Percentiles rank a stretch among this genome's conserved stretches.
phyloP scores from a whole-genome alignment of 345 rosid species.

The Melastoma malabathricum region DNA sequence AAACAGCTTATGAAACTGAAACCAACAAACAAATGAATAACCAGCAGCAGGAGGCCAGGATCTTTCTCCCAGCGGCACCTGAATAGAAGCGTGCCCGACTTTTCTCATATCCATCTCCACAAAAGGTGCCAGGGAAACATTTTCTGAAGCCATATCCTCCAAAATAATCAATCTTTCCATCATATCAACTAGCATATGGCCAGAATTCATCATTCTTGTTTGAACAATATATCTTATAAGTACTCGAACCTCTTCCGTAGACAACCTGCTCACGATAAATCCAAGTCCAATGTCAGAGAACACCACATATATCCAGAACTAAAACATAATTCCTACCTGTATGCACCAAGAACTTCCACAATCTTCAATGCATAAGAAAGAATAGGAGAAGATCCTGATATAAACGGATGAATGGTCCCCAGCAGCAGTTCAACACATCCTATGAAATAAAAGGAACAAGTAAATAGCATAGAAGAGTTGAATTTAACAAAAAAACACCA shows the following conservation, averaged over 20 bases:
- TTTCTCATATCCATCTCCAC: constrained; percentile 95
- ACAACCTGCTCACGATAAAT: constrained; percentile 58
- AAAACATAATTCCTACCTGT: constrained; percentile 36
- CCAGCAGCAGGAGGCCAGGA: constrained; percentile 99
- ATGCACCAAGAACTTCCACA: constrained; percentile 92
- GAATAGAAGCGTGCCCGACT: constrained; percentile 90
- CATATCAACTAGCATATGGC: constrained; percentile 74
- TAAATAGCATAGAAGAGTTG: too few species aligned
- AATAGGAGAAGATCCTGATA: constrained; percentile 69
- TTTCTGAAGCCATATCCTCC: constrained; percentile 73
- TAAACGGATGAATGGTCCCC: constrained; percentile 84
- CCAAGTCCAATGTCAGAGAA: constrained; percentile 9
- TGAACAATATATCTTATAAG: constrained; percentile 79
- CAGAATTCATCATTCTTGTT: constrained; percentile 67
- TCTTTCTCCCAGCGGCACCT: constrained; percentile 96
- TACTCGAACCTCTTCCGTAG: constrained; percentile 76
- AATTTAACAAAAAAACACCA: constrained; percentile 16
- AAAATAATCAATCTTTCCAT: constrained; percentile 81
- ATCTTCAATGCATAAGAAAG: constrained; percentile 82
- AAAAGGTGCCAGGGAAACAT: constrained; percentile 86
- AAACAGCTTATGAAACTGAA: constrained; percentile 69
- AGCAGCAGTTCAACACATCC: constrained; percentile 92
- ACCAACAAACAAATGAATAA: constrained; percentile 98
- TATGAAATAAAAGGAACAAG: constrained; percentile 16
- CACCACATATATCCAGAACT: constrained; percentile 1